A percentile compares a stretch with the other conserved stretches of the same genome.
phyloP scores from a whole-genome alignment of 768 basidiomycete genomes.

The Pulveroboletus sp. region DNA sequence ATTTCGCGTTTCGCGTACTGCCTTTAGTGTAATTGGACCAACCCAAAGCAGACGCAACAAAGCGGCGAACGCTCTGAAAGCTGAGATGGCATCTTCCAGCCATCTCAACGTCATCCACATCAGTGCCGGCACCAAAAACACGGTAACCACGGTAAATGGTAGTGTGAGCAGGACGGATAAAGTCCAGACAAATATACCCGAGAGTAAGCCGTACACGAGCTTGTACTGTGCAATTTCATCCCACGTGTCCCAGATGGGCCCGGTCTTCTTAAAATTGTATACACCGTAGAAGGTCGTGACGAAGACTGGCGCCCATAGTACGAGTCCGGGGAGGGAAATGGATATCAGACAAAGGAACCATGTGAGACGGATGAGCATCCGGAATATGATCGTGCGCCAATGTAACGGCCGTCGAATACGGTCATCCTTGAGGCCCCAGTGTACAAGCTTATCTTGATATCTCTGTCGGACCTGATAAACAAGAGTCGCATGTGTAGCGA shows the following conservation, averaged over 20 bases:
- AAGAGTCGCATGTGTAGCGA: neutral
- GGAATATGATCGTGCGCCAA: conserved; percentile 49
- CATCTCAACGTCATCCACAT: conserved; percentile 93
- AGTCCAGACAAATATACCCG: conserved; percentile 67
- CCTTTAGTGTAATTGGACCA: conserved; percentile 51
- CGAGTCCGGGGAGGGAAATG: conserved; percentile 69
- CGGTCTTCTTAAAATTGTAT: conserved; percentile 72
- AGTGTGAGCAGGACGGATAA: conserved; percentile 51
- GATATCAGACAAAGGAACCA: conserved; percentile 61
- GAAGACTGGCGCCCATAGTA: conserved; percentile 83
- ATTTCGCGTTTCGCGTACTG: conserved; percentile 48
- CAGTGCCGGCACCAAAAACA: conserved; percentile 56
- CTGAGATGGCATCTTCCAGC: conserved; percentile 79
- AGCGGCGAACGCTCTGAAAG: conserved; percentile 67
- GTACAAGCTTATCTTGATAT: conserved; percentile 69
- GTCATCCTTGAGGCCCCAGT: conserved; percentile 78
- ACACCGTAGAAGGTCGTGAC: conserved; percentile 64
- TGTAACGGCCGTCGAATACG: conserved; percentile 65
- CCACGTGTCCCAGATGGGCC: conserved; percentile 81
- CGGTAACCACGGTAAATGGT: conserved; percentile 54
- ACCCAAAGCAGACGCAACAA: conserved; percentile 59
- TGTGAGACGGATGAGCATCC: conserved; percentile 58
- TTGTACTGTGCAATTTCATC: conserved; percentile 91
- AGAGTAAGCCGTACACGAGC: conserved; percentile 73
- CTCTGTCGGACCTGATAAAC: conserved; percentile 35